These are phyloP conservation scores for Solanum medicagineum DNA, from an alignment of 257 asterid genomes.

Conservation along the genomic window DNA sequence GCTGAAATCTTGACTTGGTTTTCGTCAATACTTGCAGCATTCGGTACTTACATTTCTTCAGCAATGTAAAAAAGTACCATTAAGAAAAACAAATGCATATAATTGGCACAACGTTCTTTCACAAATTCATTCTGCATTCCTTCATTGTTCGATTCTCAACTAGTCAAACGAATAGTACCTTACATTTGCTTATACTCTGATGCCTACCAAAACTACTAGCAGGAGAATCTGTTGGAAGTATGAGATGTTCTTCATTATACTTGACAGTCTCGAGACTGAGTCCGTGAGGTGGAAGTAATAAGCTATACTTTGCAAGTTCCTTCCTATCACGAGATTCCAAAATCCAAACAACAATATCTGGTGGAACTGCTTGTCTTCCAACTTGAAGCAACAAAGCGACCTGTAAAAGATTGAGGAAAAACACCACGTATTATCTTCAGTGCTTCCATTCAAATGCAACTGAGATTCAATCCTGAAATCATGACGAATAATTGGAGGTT, in stretches of 20 bases:
- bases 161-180: constrained; percentile 38
- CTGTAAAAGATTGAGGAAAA: constrained; percentile 14
- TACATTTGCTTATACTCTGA: constrained; percentile 46
- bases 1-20: neutral
- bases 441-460: neutral
- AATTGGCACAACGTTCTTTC: neutral
- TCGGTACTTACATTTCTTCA: neutral
- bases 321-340: constrained; percentile 63
- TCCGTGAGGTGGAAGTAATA: constrained; percentile 70
- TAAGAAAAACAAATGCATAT: neutral
- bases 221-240: constrained; percentile 38
- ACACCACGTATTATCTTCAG: neutral
- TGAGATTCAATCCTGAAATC: neutral
- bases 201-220: constrained; percentile 52
- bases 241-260: constrained; percentile 60
- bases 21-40: neutral
- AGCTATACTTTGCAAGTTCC: constrained; percentile 67
- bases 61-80: neutral
- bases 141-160: neutral
- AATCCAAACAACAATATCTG: constrained; percentile 47
- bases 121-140: neutral
- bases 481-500: neutral
- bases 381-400: constrained; percentile 86
- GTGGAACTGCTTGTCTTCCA: constrained; percentile 73
- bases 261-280: constrained; percentile 40